Evolutionary conservation across 257 asterid genomes (phyloP), one percentile per base, ranked within the genome.

Genomic region (Solanum dulcamara): DNA sequence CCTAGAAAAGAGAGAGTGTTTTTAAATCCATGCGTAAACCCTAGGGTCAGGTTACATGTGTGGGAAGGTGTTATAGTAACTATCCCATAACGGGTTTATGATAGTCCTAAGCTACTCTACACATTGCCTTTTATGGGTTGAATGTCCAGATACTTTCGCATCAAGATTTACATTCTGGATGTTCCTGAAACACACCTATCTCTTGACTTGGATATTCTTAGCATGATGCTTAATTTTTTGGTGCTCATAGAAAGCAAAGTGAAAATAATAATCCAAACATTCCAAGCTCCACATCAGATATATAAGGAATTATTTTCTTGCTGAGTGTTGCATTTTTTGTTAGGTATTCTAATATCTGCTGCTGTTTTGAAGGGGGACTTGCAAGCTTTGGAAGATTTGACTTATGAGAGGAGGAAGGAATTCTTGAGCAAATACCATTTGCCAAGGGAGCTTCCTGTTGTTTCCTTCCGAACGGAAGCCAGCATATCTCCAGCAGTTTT

Each of bases 351-450:
- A 62, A 90, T 84, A 11, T 40, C 44, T 48, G 37, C 86, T 38
- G 64, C 71, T 92, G 57, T 89, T 87, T 17, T 89, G 87, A 79
- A 97, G 98, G 99, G 99, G 51, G 99, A 97, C 88, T 88, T 97
- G 94, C 98, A 93, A 87, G 97, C 99, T 40, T 91, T 97, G 81
- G 98, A 95, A 91, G 99, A 97, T 87, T 83, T 97, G 66, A 97
- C 98, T 7, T 95, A 97, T 26, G 94, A 96, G 85, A 96, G 84
- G 90, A 90, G 98, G 87, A 96, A 91, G 88, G 95, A 89, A 67
- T 96, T 96, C 94, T 84, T 97, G 89, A 87, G 90, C 86, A 90
- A 91, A 86, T 91, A 93, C 88, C 93, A 81, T 40, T 85, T 97
- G 67, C 99, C 99, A 3, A 83, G 51, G 67, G 98, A 95, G 88